phyloP scores from a whole-genome alignment of 164 flowering plant genomes.

The Vitis rotundifolia region DNA sequence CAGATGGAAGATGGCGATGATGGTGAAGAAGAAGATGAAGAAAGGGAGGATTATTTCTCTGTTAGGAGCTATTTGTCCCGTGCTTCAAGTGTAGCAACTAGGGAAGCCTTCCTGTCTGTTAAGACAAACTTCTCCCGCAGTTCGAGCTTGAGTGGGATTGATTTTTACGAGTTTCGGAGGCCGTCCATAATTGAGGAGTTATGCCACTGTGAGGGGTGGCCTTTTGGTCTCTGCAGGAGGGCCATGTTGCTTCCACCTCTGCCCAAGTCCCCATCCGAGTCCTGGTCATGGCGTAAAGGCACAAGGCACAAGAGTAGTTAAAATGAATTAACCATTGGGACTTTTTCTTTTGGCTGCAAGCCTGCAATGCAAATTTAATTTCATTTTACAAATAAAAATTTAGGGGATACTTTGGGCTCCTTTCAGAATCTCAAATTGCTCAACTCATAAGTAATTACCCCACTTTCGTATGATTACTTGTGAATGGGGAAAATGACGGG shows the following conservation, averaged over 20 bases:
- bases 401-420: not conserved
- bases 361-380: not conserved
- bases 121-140: conserved; percentile 44
- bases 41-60: conserved; percentile 46
- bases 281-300: conserved; percentile 78
- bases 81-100: conserved; percentile 37
- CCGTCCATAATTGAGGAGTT: conserved; percentile 53
- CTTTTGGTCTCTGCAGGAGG: conserved; percentile 77
- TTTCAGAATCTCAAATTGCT: no score
- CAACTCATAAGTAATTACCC: no score
- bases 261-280: conserved; percentile 79
- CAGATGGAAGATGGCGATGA: conserved; percentile 1
- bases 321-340: conserved; percentile 1
- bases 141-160: conserved; percentile 39
- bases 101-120: conserved; percentile 43
- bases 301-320: conserved; percentile 20
- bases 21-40: conserved; percentile 19
- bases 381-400: not conserved
- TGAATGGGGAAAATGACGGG: no score
- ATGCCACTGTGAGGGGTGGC: conserved; percentile 82
- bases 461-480: no score
- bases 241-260: conserved; percentile 77
- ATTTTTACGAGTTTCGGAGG: conserved; percentile 28
- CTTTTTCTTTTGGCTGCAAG: not conserved
- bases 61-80: conserved; percentile 44